Evolutionary conservation across 352 stramenopile species (phyloP), one percentile per base, ranked within the genome.

Genomic region (Phytopythium litorale): DNA sequence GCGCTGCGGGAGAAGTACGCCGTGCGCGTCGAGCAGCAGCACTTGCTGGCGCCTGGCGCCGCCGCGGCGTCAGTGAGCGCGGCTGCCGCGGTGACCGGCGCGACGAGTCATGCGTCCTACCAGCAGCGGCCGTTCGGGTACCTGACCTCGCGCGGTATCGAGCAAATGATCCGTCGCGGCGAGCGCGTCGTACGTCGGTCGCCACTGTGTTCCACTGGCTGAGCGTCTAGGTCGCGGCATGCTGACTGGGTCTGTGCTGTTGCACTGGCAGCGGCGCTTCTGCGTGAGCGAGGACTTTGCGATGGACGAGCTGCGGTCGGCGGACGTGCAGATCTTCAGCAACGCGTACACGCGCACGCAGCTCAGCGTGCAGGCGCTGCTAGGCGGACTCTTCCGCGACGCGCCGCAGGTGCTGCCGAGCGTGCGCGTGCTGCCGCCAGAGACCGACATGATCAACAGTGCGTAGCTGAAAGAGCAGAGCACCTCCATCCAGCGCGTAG

Each of bases 391-490:
- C 51, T 60, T 90, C 8, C 58, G 57, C 4, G 68, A 70, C 33
- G 58, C 84, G 18, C 65, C 54, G 7, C 67, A 79, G 7, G 33
- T 87, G 28, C 59, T 53, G 9, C 79, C 75, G 42, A 62, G 43
- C 6, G 67, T 94, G 11, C 64, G 82, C 37, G 79, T 94, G 32
- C 65, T 94, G 4, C 74, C 78, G n/a, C 70, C 74, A 1, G 70
- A 90, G 58, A 63, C 66, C 25, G 83, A 94, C 66, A 91, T 92
- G 40, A 91, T 94, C 64, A 91, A 94, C 70, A 88, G 85, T 94
- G 58, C 58, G 76, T 73, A 21, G 5, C 23, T 43, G 28, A 16
- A n/a, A 16, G 28, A 30, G 28, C 4, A 30, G 28, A 30, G 28
- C 28, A 30, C 2, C 28, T 19, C 55, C 15, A 6, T 11, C 12